Percentiles rank a stretch among this genome's conserved stretches.
Conservation (phyloP, 768 basidiomycete genomes). For the Calvatia gigantea region DNA sequence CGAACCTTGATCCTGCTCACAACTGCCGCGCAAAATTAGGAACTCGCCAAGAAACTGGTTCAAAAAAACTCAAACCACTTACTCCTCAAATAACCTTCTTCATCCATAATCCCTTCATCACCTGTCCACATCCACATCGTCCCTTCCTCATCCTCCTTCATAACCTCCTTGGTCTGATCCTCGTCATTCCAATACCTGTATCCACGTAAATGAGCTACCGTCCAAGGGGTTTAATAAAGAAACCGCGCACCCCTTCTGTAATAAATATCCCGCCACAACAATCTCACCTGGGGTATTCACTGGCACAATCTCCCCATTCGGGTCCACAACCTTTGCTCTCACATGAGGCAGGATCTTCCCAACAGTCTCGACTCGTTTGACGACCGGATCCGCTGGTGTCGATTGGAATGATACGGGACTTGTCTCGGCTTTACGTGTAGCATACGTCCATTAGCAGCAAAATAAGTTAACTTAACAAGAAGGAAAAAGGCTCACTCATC, state of each 20-base stretch:
- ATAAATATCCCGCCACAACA: slow-evolving; percentile 67
- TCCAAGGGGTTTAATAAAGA: background rate
- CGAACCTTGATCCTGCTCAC: slow-evolving; percentile 77
- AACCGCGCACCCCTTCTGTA: slow-evolving; percentile 79
- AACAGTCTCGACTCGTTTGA: slow-evolving; percentile 80
- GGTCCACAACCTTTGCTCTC: slow-evolving; percentile 66
- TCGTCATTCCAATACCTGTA: slow-evolving; percentile 74
- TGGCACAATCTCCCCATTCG: slow-evolving; percentile 59
- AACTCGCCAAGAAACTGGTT: background rate
- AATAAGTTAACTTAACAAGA: background rate
- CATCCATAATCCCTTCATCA: slow-evolving; percentile 78
- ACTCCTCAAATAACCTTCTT: slow-evolving; percentile 77
- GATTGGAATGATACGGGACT: slow-evolving; percentile 87
- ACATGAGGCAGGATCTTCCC: slow-evolving; percentile 76
- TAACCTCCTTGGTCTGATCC: slow-evolving; percentile 58
- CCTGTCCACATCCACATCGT: slow-evolving; percentile 82
- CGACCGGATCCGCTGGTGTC: slow-evolving; percentile 60
- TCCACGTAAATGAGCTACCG: background rate
- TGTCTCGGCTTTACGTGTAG: slow-evolving; percentile 67
- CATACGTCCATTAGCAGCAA: no score
- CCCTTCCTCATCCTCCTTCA: slow-evolving; percentile 51
- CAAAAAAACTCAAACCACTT: slow-evolving; percentile 21
- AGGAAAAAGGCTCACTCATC: slow-evolving; percentile 61
- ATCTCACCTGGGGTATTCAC: slow-evolving; percentile 73
- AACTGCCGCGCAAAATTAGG: slow-evolving; percentile 48